Conservation (phyloP, 2,329 filamentous ascomycete genomes). For the Grosmannia serpens region DNA sequence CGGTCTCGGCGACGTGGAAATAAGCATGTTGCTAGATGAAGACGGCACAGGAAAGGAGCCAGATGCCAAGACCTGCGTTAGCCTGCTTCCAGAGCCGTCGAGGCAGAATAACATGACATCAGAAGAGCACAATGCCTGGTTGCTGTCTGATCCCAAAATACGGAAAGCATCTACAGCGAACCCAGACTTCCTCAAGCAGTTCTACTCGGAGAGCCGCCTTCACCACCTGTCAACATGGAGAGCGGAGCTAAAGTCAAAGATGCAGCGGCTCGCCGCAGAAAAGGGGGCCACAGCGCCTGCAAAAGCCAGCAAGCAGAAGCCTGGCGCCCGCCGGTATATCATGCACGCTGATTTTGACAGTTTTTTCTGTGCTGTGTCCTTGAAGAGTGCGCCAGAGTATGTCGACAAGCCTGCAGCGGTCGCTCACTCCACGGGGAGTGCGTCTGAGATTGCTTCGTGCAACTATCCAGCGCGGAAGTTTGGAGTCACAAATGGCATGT, state of each 20-base stretch:
- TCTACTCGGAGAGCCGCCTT: conserved; percentile 85
- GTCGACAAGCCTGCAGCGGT: conserved; percentile 74
- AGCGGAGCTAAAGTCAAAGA: conserved; percentile 77
- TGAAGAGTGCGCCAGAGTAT: conserved; percentile 64
- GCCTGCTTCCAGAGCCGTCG: not conserved
- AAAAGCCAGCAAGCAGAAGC: conserved; percentile 22
- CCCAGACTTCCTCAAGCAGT: conserved; percentile 86
- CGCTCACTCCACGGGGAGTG: conserved; percentile 72
- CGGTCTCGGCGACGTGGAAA: not conserved
- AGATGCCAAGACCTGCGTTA: not conserved
- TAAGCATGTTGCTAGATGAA: not conserved
- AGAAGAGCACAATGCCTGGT: conserved; percentile 81
- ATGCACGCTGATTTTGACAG: conserved; percentile 97
- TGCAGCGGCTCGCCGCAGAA: conserved; percentile 70
- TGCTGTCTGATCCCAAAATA: conserved; percentile 74
- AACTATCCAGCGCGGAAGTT: conserved; percentile 84
- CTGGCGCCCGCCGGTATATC: conserved; percentile 65
- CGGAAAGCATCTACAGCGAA: conserved; percentile 86
- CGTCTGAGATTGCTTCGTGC: conserved; percentile 93
- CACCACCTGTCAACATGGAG: conserved; percentile 98
- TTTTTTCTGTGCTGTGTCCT: conserved; percentile 91
- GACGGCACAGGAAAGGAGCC: not conserved
- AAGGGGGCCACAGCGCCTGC: conserved; percentile 32
- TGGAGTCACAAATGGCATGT: conserved; percentile 96
- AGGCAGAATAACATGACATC: conserved; percentile 48